Evolutionary conservation across 768 basidiomycete genomes (phyloP).

Genomic region (Hericium rajendrae): DNA sequence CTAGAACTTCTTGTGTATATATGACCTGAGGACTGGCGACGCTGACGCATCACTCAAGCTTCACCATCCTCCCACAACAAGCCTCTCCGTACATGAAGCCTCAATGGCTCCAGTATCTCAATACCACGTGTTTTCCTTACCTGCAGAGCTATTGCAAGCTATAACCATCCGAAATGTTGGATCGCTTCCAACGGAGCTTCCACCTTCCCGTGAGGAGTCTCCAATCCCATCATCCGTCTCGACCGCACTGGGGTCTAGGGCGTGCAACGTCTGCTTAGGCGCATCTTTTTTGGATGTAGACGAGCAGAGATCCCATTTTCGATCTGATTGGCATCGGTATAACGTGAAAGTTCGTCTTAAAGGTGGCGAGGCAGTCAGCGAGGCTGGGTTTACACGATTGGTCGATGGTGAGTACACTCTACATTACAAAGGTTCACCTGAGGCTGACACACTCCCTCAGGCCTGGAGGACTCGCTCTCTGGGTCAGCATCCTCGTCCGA

Average conservation of each 20-base stretch:
- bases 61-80: too few relatives aligned
- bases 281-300: constrained; percentile 63
- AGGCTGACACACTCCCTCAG: constrained; percentile 24
- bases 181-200: constrained; percentile 18
- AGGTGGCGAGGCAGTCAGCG: constrained; percentile 53
- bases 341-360: constrained; percentile 79
- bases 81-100: neutral
- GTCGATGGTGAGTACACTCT: constrained; percentile 58
- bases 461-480: constrained; percentile 80
- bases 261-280: constrained; percentile 68
- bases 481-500: constrained; percentile 77
- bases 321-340: constrained; percentile 97
- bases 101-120: constrained; percentile 17
- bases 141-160: constrained; percentile 55
- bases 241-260: constrained; percentile 32
- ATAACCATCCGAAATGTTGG: constrained; percentile 60
- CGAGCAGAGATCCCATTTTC: constrained; percentile 79
- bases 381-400: constrained; percentile 64
- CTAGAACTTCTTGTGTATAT: too few relatives aligned
- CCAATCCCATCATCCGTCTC: constrained; percentile 20
- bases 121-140: constrained; percentile 66
- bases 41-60: too few relatives aligned
- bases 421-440: neutral
- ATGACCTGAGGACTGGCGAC: too few relatives aligned
- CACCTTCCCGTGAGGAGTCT: constrained; percentile 25